A percentile compares a stretch with the other conserved stretches of the same genome.
phyloP scores from a whole-genome alignment of 2,329 filamentous ascomycete genomes.

The Periconia sp. region DNA sequence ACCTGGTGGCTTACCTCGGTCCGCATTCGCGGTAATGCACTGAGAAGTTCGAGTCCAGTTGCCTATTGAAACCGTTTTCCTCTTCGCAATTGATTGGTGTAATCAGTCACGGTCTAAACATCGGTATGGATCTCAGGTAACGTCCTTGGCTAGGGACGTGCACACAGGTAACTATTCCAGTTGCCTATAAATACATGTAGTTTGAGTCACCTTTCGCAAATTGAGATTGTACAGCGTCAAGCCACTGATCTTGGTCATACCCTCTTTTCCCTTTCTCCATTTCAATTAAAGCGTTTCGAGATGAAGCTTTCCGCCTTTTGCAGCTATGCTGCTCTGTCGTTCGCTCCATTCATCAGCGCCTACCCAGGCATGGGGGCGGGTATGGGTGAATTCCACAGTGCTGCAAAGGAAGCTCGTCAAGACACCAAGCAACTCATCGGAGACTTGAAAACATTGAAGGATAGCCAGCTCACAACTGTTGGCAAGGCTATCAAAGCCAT shows the following conservation, averaged over 20 bases:
- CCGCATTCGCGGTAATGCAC: neutral
- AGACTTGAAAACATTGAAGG: slow-evolving; percentile 34
- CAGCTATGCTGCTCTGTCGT: slow-evolving; percentile 20
- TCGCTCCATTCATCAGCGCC: slow-evolving; percentile 14
- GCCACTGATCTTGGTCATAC: neutral
- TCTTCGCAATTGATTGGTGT: too few relatives aligned
- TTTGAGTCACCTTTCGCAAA: neutral
- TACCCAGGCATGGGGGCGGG: slow-evolving; percentile 34
- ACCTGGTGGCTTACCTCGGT: neutral
- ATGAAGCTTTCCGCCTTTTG: slow-evolving; percentile 19
- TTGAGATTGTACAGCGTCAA: neutral
- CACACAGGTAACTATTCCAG: too few relatives aligned
- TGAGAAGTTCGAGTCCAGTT: neutral
- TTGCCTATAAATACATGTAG: neutral
- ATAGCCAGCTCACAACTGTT: slow-evolving; percentile 32
- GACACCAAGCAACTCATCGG: slow-evolving; percentile 37
- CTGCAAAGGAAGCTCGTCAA: slow-evolving; percentile 21
- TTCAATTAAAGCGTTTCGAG: neutral
- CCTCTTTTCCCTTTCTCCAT: neutral
- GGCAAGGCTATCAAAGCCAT: slow-evolving; percentile 40
- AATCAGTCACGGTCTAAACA: too few relatives aligned
- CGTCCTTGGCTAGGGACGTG: too few relatives aligned
- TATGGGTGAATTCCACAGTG: slow-evolving; percentile 20
- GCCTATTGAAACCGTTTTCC: too few relatives aligned
- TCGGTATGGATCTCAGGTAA: too few relatives aligned